Percentiles rank a stretch among this genome's conserved stretches.
phyloP scores from a whole-genome alignment of 345 rosid genomes.

The Viola odorata region DNA sequence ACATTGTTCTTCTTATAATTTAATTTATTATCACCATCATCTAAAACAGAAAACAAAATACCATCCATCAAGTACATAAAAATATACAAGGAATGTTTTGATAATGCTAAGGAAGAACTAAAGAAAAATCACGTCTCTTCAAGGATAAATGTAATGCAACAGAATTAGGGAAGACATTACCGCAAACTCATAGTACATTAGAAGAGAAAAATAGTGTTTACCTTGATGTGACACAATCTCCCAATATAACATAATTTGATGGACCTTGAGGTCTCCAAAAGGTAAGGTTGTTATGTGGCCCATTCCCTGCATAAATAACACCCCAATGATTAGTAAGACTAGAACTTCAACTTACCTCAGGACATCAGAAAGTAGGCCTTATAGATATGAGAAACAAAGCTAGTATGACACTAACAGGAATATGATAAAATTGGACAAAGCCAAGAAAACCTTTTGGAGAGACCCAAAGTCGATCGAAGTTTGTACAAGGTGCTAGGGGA shows the following conservation, averaged over 20 bases:
- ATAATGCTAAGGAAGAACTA: no score
- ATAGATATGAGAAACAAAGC: background rate
- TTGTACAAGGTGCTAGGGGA: slow-evolving; percentile 83
- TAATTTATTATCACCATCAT: no score
- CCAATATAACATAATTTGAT: slow-evolving; percentile 84
- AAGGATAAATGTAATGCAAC: no score
- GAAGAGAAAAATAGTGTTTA: slow-evolving; percentile 12
- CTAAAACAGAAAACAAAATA: no score
- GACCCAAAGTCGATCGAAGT: slow-evolving; percentile 80
- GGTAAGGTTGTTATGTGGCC: slow-evolving; percentile 65
- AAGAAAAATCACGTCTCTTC: no score
- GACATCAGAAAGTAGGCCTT: background rate
- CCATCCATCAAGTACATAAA: background rate
- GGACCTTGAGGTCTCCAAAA: slow-evolving; percentile 99
- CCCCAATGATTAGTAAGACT: slow-evolving; percentile 6
- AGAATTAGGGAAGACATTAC: no score
- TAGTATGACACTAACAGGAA: no score
- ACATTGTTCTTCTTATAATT: no score
- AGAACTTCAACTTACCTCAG: background rate
- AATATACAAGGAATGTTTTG: no score
- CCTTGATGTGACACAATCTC: slow-evolving; percentile 99
- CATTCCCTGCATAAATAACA: slow-evolving; percentile 52
- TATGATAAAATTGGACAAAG: background rate
- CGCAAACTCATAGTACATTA: no score
- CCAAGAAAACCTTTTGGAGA: slow-evolving; percentile 68